phyloP scores from a whole-genome alignment of 2,329 filamentous ascomycete genomes.

The Aspergillus amoenus region DNA sequence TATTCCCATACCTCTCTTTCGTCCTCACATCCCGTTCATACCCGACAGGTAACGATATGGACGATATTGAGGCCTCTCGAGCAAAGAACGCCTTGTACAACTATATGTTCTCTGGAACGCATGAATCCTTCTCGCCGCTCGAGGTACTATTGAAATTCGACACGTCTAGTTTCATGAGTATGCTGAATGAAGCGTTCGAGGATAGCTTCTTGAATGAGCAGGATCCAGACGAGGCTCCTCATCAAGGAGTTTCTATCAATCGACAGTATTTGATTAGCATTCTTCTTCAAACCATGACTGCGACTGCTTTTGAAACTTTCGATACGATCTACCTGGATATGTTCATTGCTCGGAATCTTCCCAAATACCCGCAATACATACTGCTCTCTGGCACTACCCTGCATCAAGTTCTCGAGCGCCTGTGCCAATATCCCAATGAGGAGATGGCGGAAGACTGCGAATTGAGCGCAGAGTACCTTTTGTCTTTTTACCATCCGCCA shows the following conservation, averaged over 20 bases:
- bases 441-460: slow-evolving; percentile 91
- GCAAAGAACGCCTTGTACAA: slow-evolving; percentile 90
- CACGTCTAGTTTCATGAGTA: slow-evolving; percentile 87
- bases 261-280: slow-evolving; percentile 92
- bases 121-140: slow-evolving; percentile 82
- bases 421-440: slow-evolving; percentile 79
- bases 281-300: slow-evolving; percentile 83
- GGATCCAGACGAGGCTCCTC: slow-evolving; percentile 61
- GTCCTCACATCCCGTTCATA: slow-evolving; percentile 88
- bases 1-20: slow-evolving; percentile 94
- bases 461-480: slow-evolving; percentile 90
- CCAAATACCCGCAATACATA: slow-evolving; percentile 95
- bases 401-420: slow-evolving; percentile 73
- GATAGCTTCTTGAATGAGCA: slow-evolving; percentile 86
- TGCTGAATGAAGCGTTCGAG: slow-evolving; percentile 95
- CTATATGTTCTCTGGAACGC: slow-evolving; percentile 85
- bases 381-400: slow-evolving; percentile 84
- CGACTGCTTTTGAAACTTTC: slow-evolving; percentile 66
- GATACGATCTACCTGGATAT: slow-evolving; percentile 97
- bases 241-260: slow-evolving; percentile 66
- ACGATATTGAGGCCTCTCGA: slow-evolving; percentile 67
- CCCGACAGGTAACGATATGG: slow-evolving; percentile 75
- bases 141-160: slow-evolving; percentile 84
- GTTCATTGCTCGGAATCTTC: slow-evolving; percentile 93
- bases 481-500: slow-evolving; percentile 90